Evolutionary conservation across 1,284 basidiomycete genomes (phyloP), one percentile per base, ranked within the genome.

Genomic region (Entoloma clypeatum): DNA sequence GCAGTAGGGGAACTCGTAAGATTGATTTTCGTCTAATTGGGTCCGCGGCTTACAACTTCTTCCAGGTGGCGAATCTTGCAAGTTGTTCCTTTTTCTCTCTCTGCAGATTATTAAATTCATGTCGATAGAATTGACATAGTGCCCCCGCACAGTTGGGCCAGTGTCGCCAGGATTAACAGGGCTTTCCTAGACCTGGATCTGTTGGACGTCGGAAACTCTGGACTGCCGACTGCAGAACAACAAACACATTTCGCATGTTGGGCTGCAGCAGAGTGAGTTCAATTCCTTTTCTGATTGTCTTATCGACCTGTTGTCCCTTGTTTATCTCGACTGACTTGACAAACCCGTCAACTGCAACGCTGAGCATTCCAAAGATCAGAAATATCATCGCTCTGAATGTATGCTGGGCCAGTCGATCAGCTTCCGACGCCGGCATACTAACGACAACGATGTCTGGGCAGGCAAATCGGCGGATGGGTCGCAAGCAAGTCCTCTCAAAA

Each of bases 241-340:
- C 65, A 67, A 39, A 71, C 65, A 7, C 71, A 75, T 41, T 74
- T 74, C 36, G 66, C 68, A 1, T 72, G 73, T 41, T 74, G 71
- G 71, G 69, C 69, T 10, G 69, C 70, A 6, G 61, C 58, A 7
- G 71, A 70, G 65, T 65, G 35, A 39, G 59, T 48, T 14, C 6
- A 38, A 16, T 7, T 41, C 13, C 16, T 25, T 18, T 31, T 42
- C 25, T 25, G 36, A 33, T 23, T 11, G 11, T 22, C 14, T 27
- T 26, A 13, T 16, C 35, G 13, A 14, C 22, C 17, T 28, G 19
- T 47, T 72, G 69, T 13, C 70, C 71, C n/a, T 54, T 72, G 34
- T 48, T 73, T 29, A 67, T 73, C 23, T 71, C 68, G 3, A 72
- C 68, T 3, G 63, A 72, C 50, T 49, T 73, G 32, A 61, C 62